These are phyloP conservation scores for Suhomyces atakaporum DNA, from an alignment of 1,139 yeast genomes.

Conservation along the genomic window DNA sequence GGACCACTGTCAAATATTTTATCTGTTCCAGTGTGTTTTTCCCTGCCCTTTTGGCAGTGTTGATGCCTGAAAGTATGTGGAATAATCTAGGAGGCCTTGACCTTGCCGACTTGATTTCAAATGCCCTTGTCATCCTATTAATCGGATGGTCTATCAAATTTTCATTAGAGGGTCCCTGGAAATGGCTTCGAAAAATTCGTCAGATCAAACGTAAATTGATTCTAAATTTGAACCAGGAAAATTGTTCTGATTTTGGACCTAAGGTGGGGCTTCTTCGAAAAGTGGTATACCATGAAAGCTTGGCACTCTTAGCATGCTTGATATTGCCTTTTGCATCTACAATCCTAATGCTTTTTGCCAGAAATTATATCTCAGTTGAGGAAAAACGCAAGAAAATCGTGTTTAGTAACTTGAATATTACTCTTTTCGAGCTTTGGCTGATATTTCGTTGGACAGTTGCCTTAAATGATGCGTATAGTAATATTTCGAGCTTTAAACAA, in stretches of 20 bases:
- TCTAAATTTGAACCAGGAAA: not conserved
- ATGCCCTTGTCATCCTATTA: constrained; percentile 28
- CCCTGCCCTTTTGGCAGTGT: constrained; percentile 16
- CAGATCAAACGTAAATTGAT: constrained; percentile 20
- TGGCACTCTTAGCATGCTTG: constrained; percentile 28
- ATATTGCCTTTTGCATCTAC: constrained; percentile 28
- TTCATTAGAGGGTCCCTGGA: constrained; percentile 41
- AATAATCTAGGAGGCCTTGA: constrained; percentile 11
- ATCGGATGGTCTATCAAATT: constrained; percentile 32
- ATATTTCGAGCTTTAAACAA: not conserved
- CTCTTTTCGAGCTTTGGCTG: constrained; percentile 34
- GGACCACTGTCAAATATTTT: constrained; percentile 14
- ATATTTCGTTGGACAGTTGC: constrained; percentile 20
- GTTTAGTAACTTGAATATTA: constrained; percentile 36
- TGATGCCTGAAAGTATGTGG: constrained; percentile 15
- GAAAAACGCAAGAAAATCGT: constrained; percentile 31
- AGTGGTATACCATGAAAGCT: constrained; percentile 23
- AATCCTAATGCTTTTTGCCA: constrained; percentile 27
- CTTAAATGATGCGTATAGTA: constrained; percentile 1
- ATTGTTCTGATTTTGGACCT: constrained; percentile 5
- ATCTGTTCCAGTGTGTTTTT: constrained; percentile 14
- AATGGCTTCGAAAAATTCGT: constrained; percentile 31
- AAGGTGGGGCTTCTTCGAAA: constrained; percentile 17
- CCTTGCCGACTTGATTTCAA: constrained; percentile 27
- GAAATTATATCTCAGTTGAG: constrained; percentile 30